Evolutionary conservation across 805 yeast genomes (phyloP).

Genomic region (Lachancea fermentati): DNA sequence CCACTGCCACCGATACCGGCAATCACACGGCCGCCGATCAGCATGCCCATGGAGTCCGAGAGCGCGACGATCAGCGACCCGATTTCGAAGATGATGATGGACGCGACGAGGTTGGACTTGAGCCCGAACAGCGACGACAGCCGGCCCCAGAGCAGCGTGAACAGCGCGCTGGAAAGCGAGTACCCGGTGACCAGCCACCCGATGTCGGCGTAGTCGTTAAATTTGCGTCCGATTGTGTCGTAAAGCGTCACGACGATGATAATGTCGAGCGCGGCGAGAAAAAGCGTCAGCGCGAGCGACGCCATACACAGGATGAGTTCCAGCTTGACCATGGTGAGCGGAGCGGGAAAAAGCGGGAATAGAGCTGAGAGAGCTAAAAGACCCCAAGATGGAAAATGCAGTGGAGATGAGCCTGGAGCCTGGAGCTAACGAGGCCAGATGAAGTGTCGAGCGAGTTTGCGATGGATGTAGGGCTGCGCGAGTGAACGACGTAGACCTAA

Average conservation of each 20-base stretch:
- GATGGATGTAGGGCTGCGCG: no score
- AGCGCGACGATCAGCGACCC: constrained; percentile 60
- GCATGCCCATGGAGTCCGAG: constrained; percentile 47
- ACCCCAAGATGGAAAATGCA: no score
- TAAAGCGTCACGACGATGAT: constrained; percentile 50
- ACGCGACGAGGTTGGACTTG: constrained; percentile 41
- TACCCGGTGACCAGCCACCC: constrained; percentile 58
- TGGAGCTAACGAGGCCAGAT: no score
- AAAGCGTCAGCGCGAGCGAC: constrained; percentile 21
- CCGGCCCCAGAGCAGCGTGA: constrained; percentile 53
- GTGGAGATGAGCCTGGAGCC: no score
- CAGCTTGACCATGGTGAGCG: background rate
- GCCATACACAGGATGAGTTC: constrained; percentile 5
- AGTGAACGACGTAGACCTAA: no score
- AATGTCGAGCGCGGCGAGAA: constrained; percentile 48
- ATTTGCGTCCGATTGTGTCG: constrained; percentile 45
- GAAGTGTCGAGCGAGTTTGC: no score
- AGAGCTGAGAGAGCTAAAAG: no score
- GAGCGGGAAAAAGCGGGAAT: no score
- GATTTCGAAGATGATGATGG: constrained; percentile 49
- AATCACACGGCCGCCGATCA: constrained; percentile 66
- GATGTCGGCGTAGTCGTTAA: constrained; percentile 44
- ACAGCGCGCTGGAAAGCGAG: constrained; percentile 46
- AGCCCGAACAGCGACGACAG: constrained; percentile 53
- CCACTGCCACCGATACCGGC: constrained; percentile 73